These are phyloP conservation scores for Arctostaphylos glauca DNA, from an alignment of 148 eudicot species.

Conservation along the genomic window DNA sequence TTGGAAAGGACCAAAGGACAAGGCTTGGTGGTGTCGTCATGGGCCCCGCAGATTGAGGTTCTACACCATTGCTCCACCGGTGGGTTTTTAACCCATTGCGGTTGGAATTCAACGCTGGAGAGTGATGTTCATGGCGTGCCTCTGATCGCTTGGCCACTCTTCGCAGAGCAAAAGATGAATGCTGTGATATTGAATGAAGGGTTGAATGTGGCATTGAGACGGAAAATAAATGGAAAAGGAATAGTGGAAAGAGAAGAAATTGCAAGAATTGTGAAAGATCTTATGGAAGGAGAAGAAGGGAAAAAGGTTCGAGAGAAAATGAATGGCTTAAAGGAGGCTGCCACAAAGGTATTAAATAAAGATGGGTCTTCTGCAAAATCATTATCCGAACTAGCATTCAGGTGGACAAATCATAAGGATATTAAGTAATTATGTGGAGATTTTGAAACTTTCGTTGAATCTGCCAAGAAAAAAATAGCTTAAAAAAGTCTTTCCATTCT, in stretches of 20 bases:
- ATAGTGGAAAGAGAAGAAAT: background rate
- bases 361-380: too few relatives aligned
- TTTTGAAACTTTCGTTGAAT: too few relatives aligned
- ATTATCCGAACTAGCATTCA: too few relatives aligned
- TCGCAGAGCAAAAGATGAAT: background rate
- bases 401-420: too few relatives aligned
- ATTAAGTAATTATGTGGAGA: too few relatives aligned
- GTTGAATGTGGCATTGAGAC: background rate
- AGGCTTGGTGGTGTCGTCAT: constrained; percentile 7
- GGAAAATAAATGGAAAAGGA: background rate
- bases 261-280: background rate
- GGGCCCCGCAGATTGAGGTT: background rate
- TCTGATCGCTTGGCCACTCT: background rate
- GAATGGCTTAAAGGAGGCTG: background rate
- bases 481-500: too few relatives aligned
- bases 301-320: background rate
- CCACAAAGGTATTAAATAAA: too few relatives aligned
- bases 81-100: background rate
- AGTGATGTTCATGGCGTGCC: too few relatives aligned
- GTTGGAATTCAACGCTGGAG: too few relatives aligned
- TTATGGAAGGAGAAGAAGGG: background rate
- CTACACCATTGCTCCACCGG: background rate
- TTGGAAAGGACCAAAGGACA: constrained; percentile 29
- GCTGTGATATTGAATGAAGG: background rate
- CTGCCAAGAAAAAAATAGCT: too few relatives aligned